A percentile compares a stretch with the other conserved stretches of the same genome.
phyloP scores from a whole-genome alignment of 345 rosid species.

The Arabis alpina region DNA sequence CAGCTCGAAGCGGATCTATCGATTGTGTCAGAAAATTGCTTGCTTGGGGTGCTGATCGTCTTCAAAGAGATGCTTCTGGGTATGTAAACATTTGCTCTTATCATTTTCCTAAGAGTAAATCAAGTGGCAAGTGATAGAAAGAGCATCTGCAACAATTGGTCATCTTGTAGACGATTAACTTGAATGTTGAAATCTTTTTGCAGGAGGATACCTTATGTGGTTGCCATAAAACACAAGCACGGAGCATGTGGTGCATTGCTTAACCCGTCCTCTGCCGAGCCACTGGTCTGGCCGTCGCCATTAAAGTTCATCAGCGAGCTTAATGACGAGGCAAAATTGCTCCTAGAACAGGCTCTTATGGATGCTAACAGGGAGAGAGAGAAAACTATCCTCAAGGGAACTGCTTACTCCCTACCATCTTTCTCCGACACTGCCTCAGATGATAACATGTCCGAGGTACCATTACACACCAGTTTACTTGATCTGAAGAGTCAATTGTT shows the following conservation, averaged over 20 bases:
- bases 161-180: not conserved
- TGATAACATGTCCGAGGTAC: constrained; percentile 88
- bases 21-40: constrained; percentile 88
- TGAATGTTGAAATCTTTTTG: constrained; percentile 14
- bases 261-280: constrained; percentile 93
- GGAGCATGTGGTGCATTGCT: constrained; percentile 88
- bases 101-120: constrained; percentile 5
- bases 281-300: constrained; percentile 98
- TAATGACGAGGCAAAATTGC: constrained; percentile 76
- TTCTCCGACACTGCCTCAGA: constrained; percentile 66
- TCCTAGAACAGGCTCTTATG: constrained; percentile 84
- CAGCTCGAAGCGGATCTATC: constrained; percentile 96
- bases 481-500: not conserved
- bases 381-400: constrained; percentile 76
- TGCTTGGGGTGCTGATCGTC: constrained; percentile 99
- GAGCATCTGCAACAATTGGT: not conserved
- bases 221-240: constrained; percentile 80
- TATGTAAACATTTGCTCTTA: constrained; percentile 30
- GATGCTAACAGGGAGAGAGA: constrained; percentile 89
- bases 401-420: constrained; percentile 57
- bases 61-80: constrained; percentile 95
- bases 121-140: not conserved
- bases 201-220: constrained; percentile 89
- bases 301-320: constrained; percentile 95
- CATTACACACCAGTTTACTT: not conserved